A percentile compares a stretch with the other conserved stretches of the same genome.
Conservation (phyloP, 306 rosid species). For the Cicer bijugum region DNA sequence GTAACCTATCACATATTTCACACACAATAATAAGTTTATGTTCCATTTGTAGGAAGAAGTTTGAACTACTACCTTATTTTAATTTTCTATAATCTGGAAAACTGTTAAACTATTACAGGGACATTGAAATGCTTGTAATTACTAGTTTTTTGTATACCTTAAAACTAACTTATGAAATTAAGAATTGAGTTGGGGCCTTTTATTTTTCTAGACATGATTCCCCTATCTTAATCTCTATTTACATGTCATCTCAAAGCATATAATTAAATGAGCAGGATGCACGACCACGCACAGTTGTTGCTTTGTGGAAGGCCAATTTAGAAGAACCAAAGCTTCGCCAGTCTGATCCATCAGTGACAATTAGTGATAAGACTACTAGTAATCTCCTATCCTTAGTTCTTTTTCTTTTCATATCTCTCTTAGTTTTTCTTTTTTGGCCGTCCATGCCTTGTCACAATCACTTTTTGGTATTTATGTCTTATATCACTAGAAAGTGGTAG, state of each 20-base stretch:
- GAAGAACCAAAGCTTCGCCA: slow-evolving; percentile 76
- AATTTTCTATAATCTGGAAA: neutral
- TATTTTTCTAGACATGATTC: slow-evolving; percentile 16
- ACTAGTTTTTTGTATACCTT: slow-evolving; percentile 28
- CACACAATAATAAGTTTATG: slow-evolving; percentile 6
- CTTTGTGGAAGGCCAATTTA: slow-evolving; percentile 85
- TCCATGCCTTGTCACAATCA: slow-evolving; percentile 10
- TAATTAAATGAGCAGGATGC: slow-evolving; percentile 72
- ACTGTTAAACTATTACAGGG: slow-evolving; percentile 11
- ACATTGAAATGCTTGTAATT: slow-evolving; percentile 21
- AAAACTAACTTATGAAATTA: neutral
- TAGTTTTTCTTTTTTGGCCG: slow-evolving; percentile 16
- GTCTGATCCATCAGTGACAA: slow-evolving; percentile 80
- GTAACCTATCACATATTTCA: slow-evolving; percentile 16
- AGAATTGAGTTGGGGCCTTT: slow-evolving; percentile 36
- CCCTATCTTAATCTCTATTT: slow-evolving; percentile 33
- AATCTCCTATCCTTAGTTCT: slow-evolving; percentile 48
- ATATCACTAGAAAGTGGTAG: slow-evolving; percentile 41
- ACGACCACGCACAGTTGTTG: slow-evolving; percentile 66
- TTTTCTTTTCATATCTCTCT: slow-evolving; percentile 16
- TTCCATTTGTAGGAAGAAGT: slow-evolving; percentile 26
- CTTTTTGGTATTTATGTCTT: slow-evolving; percentile 42
- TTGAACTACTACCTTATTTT: slow-evolving; percentile 18
- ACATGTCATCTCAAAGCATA: slow-evolving; percentile 31
- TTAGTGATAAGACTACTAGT: slow-evolving; percentile 62